Evolutionary conservation across 2,329 filamentous ascomycete genomes (phyloP).

Genomic region (Colletotrichum tabaci): DNA sequence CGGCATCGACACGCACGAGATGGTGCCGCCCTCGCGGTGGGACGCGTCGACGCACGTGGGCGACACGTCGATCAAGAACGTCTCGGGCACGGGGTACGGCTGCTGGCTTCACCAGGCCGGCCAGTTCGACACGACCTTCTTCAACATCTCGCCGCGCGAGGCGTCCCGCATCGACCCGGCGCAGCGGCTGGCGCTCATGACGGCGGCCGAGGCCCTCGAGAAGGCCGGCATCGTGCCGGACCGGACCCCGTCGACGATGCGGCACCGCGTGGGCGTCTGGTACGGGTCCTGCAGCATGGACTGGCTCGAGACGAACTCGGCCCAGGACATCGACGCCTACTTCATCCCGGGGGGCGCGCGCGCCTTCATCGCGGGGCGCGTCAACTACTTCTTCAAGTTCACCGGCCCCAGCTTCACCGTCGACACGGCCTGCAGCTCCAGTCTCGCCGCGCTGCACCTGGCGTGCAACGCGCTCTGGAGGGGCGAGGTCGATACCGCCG

Average conservation of each 20-base stretch:
- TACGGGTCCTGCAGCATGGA: constrained; percentile 84
- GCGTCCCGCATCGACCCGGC: constrained; percentile 80
- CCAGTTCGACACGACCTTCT: constrained; percentile 78
- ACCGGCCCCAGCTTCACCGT: constrained; percentile 79
- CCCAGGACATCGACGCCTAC: constrained; percentile 73
- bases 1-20: constrained; percentile 46
- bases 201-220: constrained; percentile 85
- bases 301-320: constrained; percentile 82
- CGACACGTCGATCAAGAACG: constrained; percentile 12
- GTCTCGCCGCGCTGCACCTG: constrained; percentile 79
- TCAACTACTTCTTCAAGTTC: constrained; percentile 86
- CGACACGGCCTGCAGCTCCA: constrained; percentile 86
- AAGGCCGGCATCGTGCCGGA: constrained; percentile 80
- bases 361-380: constrained; percentile 70
- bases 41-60: constrained; percentile 4
- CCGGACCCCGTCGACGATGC: constrained; percentile 75
- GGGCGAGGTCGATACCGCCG: constrained; percentile 80
- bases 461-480: constrained; percentile 63
- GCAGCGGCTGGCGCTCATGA: constrained; percentile 79
- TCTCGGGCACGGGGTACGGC: constrained; percentile 47
- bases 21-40: constrained; percentile 37
- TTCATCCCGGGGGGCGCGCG: constrained; percentile 67
- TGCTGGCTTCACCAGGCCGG: constrained; percentile 73
- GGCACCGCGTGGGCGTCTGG: constrained; percentile 75
- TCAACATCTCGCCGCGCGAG: constrained; percentile 80